Evolutionary conservation across 2,329 filamentous ascomycete species (phyloP).

Genomic region (Beauveria rudraprayagi): DNA sequence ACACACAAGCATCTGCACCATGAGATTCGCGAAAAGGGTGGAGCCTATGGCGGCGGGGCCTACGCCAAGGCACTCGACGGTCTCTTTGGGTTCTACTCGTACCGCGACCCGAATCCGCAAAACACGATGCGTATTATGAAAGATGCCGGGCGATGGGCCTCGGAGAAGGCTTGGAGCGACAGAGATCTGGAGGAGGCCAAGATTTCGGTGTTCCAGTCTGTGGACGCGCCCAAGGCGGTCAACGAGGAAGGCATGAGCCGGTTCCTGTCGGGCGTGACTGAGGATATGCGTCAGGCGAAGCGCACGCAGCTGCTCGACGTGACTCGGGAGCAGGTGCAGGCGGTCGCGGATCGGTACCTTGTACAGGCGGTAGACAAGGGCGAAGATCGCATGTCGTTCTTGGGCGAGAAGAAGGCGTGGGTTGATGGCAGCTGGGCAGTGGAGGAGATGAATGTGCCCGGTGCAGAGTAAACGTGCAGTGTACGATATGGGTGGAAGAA

Average conservation of each 20-base stretch:
- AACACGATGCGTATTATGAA: constrained; percentile 83
- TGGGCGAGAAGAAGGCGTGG: constrained; percentile 80
- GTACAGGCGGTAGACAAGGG: constrained; percentile 56
- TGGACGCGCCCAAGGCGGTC: constrained; percentile 83
- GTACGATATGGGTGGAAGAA: background rate
- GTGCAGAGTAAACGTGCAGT: constrained; percentile 21
- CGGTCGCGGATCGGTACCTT: constrained; percentile 74
- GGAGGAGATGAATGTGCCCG: constrained; percentile 62
- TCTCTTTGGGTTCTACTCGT: constrained; percentile 90
- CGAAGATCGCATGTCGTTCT: constrained; percentile 59
- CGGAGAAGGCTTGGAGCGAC: constrained; percentile 71
- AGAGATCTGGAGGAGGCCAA: constrained; percentile 93
- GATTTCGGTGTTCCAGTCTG: constrained; percentile 82
- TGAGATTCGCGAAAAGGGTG: constrained; percentile 95
- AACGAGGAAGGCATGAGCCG: constrained; percentile 79
- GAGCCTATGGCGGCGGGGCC: constrained; percentile 89
- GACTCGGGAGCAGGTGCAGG: constrained; percentile 67
- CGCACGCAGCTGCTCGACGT: constrained; percentile 84
- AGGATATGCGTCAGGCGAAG: constrained; percentile 81
- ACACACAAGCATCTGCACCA: constrained; percentile 96
- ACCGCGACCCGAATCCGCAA: constrained; percentile 88
- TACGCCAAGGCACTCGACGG: constrained; percentile 74
- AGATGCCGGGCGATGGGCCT: constrained; percentile 74
- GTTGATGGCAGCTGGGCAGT: constrained; percentile 66
- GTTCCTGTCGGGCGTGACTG: constrained; percentile 77